A percentile compares a stretch with the other conserved stretches of the same genome.
Evolutionary conservation across 2,329 filamentous ascomycete genomes (phyloP).

Genomic region (Nothopassalora personata): DNA sequence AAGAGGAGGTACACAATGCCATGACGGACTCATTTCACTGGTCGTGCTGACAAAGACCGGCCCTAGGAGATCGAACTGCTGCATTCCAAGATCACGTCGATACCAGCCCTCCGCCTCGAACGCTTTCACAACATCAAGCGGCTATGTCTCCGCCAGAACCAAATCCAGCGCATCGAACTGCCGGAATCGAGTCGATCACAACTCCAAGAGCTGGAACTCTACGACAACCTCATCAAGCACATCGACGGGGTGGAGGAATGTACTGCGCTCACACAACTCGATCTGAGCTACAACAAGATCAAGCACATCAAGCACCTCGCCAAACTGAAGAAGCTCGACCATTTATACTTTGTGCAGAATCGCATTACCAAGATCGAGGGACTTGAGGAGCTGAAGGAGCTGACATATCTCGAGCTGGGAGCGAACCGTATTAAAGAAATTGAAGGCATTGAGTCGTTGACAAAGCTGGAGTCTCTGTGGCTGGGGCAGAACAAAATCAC

Average conservation of each 20-base stretch:
- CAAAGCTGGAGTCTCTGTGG: slow-evolving; percentile 83
- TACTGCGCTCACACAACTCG: slow-evolving; percentile 68
- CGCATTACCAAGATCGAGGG: slow-evolving; percentile 85
- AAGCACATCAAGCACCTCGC: slow-evolving; percentile 91
- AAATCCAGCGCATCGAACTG: slow-evolving; percentile 73
- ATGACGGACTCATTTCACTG: background rate
- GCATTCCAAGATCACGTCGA: slow-evolving; percentile 77
- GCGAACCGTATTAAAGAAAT: slow-evolving; percentile 90
- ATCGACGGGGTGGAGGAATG: slow-evolving; percentile 77
- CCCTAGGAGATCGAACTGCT: slow-evolving; percentile 71
- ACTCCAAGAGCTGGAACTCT: slow-evolving; percentile 82
- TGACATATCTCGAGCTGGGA: slow-evolving; percentile 82
- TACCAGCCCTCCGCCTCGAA: slow-evolving; percentile 71
- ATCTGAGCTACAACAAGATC: slow-evolving; percentile 98
- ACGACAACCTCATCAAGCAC: slow-evolving; percentile 91
- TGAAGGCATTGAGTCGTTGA: slow-evolving; percentile 72
- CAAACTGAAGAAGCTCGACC: slow-evolving; percentile 69
- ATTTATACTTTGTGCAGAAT: slow-evolving; percentile 91
- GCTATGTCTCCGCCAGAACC: slow-evolving; percentile 89
- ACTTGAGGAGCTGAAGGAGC: slow-evolving; percentile 65
- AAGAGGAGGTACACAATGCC: slow-evolving; percentile 44
- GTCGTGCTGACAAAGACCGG: slow-evolving; percentile 17
- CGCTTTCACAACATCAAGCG: slow-evolving; percentile 66
- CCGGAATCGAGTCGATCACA: slow-evolving; percentile 59
- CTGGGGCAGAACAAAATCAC: slow-evolving; percentile 95